Evolutionary conservation across 768 basidiomycete genomes (phyloP), one percentile per base, ranked within the genome.

Genomic region (Hemileccinum rubropunctum): DNA sequence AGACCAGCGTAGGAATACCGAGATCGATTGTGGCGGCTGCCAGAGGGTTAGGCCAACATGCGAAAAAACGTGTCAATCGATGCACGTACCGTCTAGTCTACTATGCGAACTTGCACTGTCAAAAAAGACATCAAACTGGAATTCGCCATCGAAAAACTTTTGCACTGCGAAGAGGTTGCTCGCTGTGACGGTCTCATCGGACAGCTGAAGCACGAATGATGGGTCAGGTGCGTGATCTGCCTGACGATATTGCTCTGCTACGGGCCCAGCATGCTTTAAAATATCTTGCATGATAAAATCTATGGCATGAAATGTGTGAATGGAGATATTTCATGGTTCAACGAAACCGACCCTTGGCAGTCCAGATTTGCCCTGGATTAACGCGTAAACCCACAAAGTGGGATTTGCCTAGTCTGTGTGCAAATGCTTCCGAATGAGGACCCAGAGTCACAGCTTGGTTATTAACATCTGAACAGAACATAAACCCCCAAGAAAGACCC

Each of bases 111-210:
- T 90, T 26, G 68, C 81, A 49, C 87, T 86, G 58, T 97, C 91
- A 61, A 84, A 97, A 66, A 86, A 83, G 14, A 98, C 77, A 59
- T 98, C 95, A 62, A 95, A 93, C 50, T 88, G 81, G 71, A 95
- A 98, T 26, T 79, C 74, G 1, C 90, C 92, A 11, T 91, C 85
- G 53, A 88, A 92, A 5, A 75, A 74, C 64, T 93, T 95, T 67
- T 98, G 95, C 41, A 95, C 77, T 11, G 88, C 93, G 61, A 78
- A 93, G 23, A 97, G 74, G 61, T 93, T 95, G 66, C 87, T 87
- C 36, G 77, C 79, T 12, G 78, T 76, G 47, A 83, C 77, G 8
- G 82, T 73, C 42, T 91, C 86, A 58, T 97, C 85, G 2, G 89
- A 78, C 3, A 97, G 71, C 35, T 84, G 83, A 10, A 95, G 75